Percentiles rank a stretch among this genome's conserved stretches.
Evolutionary conservation across 768 basidiomycete species (phyloP).

Genomic region (Boletus bicolor): DNA sequence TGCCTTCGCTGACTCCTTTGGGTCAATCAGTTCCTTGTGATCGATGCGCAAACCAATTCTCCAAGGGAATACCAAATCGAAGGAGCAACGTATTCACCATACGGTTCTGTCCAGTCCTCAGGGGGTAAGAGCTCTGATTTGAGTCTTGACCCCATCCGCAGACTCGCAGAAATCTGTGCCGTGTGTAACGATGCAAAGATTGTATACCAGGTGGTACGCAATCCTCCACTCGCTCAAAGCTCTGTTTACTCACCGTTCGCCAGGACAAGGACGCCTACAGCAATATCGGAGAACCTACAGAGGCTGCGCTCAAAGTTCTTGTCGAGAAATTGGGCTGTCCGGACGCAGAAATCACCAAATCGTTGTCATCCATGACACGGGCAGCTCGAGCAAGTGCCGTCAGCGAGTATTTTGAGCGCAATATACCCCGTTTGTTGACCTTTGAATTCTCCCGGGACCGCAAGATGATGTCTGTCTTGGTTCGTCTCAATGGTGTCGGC

Average conservation of each 20-base stretch:
- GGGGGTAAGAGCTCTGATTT: conserved; percentile 65
- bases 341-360: conserved; percentile 53
- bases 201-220: conserved; percentile 70
- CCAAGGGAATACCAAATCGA: conserved; percentile 77
- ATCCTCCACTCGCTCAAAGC: neutral
- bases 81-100: conserved; percentile 89
- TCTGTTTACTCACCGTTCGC: conserved; percentile 1
- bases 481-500: conserved; percentile 62
- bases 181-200: conserved; percentile 94
- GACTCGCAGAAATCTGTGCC: conserved; percentile 87
- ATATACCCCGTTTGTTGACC: conserved; percentile 78
- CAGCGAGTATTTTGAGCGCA: conserved; percentile 76
- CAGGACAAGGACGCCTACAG: conserved; percentile 78
- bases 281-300: conserved; percentile 94
- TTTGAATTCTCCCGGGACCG: conserved; percentile 98
- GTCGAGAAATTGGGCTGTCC: conserved; percentile 89
- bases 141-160: conserved; percentile 67
- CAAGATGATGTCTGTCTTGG: conserved; percentile 99
- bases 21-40: conserved; percentile 64
- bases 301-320: conserved; percentile 93
- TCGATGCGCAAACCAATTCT: conserved; percentile 50
- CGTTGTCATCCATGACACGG: conserved; percentile 54
- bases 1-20: conserved; percentile 9
- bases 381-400: conserved; percentile 74
- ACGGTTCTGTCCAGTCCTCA: conserved; percentile 66